Percentiles rank a stretch among this genome's conserved stretches.
phyloP scores from a whole-genome alignment of 176 grass and related monocot species.

The Musa beccarii region DNA sequence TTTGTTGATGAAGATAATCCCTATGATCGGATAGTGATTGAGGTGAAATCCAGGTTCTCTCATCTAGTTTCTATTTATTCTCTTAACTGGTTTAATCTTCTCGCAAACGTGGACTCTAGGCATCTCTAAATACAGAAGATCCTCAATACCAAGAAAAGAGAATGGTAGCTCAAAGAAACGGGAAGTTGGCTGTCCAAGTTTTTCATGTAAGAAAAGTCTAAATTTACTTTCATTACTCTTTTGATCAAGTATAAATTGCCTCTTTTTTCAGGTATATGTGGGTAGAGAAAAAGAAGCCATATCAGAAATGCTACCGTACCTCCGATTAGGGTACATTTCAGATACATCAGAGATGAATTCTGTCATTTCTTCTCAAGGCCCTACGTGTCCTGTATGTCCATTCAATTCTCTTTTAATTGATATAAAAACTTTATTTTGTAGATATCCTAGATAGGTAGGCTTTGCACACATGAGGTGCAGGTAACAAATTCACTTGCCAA shows the following conservation, averaged over 20 bases:
- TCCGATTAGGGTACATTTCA: slow-evolving; percentile 90
- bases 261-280: slow-evolving; percentile 47
- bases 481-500: too few species aligned
- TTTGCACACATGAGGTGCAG: too few species aligned
- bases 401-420: slow-evolving; percentile 1
- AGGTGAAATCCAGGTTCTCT: slow-evolving; percentile 35
- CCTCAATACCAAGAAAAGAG: slow-evolving; percentile 98
- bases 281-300: slow-evolving; percentile 91
- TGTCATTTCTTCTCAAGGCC: slow-evolving; percentile 81
- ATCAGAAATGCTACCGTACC: slow-evolving; percentile 81
- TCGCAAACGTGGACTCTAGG: slow-evolving; percentile 39
- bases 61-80: slow-evolving; percentile 17
- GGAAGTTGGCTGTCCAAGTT: slow-evolving; percentile 86
- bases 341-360: slow-evolving; percentile 86
- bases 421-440: neutral
- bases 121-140: slow-evolving; percentile 89
- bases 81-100: slow-evolving; percentile 14
- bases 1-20: slow-evolving; percentile 99
- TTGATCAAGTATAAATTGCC: slow-evolving; percentile 17
- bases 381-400: slow-evolving; percentile 75
- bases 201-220: slow-evolving; percentile 53
- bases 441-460: neutral
- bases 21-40: slow-evolving; percentile 77
- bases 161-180: slow-evolving; percentile 97
- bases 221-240: neutral